Evolutionary conservation across 2,329 filamentous ascomycete species (phyloP).

Genomic region (Mycosphaerella arachidis): DNA sequence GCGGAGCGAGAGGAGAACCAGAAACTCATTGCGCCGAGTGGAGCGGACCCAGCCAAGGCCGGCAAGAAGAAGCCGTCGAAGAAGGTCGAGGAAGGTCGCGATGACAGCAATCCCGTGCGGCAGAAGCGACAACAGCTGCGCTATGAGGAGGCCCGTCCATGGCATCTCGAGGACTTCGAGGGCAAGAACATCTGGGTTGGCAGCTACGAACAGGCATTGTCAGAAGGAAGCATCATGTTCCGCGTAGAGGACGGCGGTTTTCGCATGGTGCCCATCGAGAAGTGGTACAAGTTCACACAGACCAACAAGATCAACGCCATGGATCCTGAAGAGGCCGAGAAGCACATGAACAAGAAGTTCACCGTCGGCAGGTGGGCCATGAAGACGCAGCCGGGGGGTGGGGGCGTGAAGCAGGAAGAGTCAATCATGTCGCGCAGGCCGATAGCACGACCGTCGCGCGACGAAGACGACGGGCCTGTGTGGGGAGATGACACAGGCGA

Average conservation of each 20-base stretch:
- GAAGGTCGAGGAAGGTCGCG: constrained; percentile 77
- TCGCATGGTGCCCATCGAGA: constrained; percentile 85
- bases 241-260: constrained; percentile 66
- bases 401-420: constrained; percentile 54
- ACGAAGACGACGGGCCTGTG: constrained; percentile 42
- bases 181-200: constrained; percentile 93
- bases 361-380: constrained; percentile 78
- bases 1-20: constrained; percentile 81
- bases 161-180: constrained; percentile 95
- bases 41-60: constrained; percentile 57
- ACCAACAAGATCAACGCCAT: constrained; percentile 61
- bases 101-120: constrained; percentile 72
- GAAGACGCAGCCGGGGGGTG: constrained; percentile 50
- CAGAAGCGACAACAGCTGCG: constrained; percentile 60
- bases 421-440: constrained; percentile 1
- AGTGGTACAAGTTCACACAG: constrained; percentile 84
- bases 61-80: constrained; percentile 59
- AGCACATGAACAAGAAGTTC: constrained; percentile 72
- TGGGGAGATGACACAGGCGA: constrained; percentile 35
- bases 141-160: constrained; percentile 92
- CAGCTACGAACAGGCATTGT: constrained; percentile 82
- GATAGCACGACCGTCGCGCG: constrained; percentile 21
- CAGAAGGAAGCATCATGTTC: constrained; percentile 73
- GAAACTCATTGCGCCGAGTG: constrained; percentile 85
- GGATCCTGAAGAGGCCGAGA: constrained; percentile 80